These are phyloP conservation scores for Ettlia oleoabundans DNA, from an alignment of 139 green algal genomes.

Conservation along the genomic window DNA sequence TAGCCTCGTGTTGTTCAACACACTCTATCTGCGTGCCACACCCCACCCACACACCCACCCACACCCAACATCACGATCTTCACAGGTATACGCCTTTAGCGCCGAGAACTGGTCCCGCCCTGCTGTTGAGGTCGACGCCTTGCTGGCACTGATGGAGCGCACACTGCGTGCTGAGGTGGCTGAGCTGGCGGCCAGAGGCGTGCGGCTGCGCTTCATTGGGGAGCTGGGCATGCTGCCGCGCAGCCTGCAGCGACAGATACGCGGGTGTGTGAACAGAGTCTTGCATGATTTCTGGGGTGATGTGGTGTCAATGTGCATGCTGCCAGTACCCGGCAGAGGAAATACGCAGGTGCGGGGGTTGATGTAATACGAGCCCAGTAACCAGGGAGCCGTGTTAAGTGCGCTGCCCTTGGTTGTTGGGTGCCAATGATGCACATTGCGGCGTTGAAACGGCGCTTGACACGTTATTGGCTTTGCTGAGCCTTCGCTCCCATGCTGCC, in stretches of 20 bases:
- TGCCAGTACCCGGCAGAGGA: neutral
- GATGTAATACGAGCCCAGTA: no score
- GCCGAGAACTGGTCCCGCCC: constrained; percentile 69
- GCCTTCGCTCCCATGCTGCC: no score
- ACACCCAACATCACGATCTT: neutral
- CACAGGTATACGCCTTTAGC: constrained; percentile 47
- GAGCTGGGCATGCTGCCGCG: constrained; percentile 43
- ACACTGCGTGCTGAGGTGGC: constrained; percentile 47
- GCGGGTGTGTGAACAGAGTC: constrained; percentile 1
- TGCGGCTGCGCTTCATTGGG: constrained; percentile 64
- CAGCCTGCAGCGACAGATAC: constrained; percentile 33
- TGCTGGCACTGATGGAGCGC: constrained; percentile 63
- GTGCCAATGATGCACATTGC: no score
- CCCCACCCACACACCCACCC: neutral
- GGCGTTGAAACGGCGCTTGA: no score
- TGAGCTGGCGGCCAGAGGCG: constrained; percentile 25
- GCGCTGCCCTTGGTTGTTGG: no score
- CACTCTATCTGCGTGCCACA: neutral
- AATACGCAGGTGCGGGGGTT: no score
- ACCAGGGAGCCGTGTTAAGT: no score
- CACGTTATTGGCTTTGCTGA: no score
- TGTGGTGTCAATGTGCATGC: neutral
- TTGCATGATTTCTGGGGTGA: no score
- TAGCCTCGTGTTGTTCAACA: no score
- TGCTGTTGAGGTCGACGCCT: constrained; percentile 46